These are phyloP conservation scores for Septoria linicola DNA, from an alignment of 2,329 filamentous ascomycete genomes.

Conservation along the genomic window DNA sequence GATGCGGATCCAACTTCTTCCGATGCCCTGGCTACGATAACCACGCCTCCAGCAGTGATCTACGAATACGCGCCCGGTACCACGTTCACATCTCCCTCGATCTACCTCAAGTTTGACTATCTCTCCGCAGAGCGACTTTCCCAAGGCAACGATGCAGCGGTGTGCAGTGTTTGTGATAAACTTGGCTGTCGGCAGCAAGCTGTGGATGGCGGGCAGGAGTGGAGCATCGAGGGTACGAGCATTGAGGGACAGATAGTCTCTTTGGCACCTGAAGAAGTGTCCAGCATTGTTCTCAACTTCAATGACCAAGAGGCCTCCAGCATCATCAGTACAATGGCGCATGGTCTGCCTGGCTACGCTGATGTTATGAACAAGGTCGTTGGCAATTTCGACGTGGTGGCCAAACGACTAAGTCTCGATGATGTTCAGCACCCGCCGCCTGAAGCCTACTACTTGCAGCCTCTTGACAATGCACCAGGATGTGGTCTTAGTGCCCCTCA, in stretches of 20 bases:
- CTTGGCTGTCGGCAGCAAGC: slow-evolving; percentile 4
- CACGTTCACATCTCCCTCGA: slow-evolving; percentile 28
- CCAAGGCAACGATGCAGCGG: not conserved
- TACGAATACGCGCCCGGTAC: slow-evolving; percentile 19
- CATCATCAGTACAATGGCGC: slow-evolving; percentile 14
- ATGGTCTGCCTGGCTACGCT: slow-evolving; percentile 15
- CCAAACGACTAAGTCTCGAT: slow-evolving; percentile 11
- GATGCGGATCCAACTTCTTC: slow-evolving; percentile 7
- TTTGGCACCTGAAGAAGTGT: slow-evolving; percentile 19
- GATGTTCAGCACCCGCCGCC: slow-evolving; percentile 18
- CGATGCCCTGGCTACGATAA: slow-evolving; percentile 6
- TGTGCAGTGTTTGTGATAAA: slow-evolving; percentile 9
- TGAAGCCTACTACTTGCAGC: slow-evolving; percentile 20
- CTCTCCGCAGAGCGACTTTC: slow-evolving; percentile 16
- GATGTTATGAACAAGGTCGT: slow-evolving; percentile 10
- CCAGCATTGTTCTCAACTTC: slow-evolving; percentile 19
- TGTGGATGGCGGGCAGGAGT: slow-evolving; percentile 14
- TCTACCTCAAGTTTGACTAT: slow-evolving; percentile 27
- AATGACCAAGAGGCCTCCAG: slow-evolving; percentile 11
- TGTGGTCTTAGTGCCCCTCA: slow-evolving; percentile 8
- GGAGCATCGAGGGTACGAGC: slow-evolving; percentile 7
- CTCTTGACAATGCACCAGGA: slow-evolving; percentile 14
- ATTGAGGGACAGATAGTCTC: slow-evolving; percentile 17
- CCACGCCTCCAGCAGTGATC: slow-evolving; percentile 12
- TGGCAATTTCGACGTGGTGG: slow-evolving; percentile 11